Percentiles rank a stretch among this genome's conserved stretches.
phyloP scores from a whole-genome alignment of 2,329 filamentous ascomycete species.

The Colletotrichum graminicola region DNA sequence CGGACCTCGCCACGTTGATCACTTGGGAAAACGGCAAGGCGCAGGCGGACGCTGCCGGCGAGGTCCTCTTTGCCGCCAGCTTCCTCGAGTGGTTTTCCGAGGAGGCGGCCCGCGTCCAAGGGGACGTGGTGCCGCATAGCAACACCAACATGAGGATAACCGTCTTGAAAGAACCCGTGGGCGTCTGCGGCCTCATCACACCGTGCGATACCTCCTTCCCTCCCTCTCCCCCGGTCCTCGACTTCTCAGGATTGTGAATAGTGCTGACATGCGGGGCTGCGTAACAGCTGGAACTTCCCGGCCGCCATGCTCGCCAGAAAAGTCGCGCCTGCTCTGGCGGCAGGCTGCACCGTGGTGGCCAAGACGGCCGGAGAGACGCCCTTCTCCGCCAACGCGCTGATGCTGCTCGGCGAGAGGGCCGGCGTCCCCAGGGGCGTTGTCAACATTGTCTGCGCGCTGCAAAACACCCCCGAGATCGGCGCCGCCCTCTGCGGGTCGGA shows the following conservation, averaged over 20 bases:
- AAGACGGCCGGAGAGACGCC: neutral
- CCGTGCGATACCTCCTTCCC: neutral
- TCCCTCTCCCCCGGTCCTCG: neutral
- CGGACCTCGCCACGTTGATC: neutral
- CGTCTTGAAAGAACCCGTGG: neutral
- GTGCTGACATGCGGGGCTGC: too few relatives aligned
- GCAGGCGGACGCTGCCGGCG: neutral
- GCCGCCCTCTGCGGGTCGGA: neutral
- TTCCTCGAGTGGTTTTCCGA: neutral
- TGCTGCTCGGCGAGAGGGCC: neutral
- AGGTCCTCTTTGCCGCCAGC: neutral
- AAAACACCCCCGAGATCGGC: neutral
- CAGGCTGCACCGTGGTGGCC: neutral
- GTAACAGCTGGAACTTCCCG: neutral
- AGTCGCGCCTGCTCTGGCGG: neutral
- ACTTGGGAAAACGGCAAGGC: neutral
- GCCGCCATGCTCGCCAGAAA: neutral
- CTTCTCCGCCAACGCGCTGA: neutral
- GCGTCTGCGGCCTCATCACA: neutral
- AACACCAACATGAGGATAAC: neutral
- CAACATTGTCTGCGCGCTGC: neutral
- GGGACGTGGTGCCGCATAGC: neutral
- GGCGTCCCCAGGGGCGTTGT: neutral
- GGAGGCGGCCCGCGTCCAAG: neutral
- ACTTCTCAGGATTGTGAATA: neutral